phyloP scores from a whole-genome alignment of 257 asterid species.

The Solanum etuberosum region DNA sequence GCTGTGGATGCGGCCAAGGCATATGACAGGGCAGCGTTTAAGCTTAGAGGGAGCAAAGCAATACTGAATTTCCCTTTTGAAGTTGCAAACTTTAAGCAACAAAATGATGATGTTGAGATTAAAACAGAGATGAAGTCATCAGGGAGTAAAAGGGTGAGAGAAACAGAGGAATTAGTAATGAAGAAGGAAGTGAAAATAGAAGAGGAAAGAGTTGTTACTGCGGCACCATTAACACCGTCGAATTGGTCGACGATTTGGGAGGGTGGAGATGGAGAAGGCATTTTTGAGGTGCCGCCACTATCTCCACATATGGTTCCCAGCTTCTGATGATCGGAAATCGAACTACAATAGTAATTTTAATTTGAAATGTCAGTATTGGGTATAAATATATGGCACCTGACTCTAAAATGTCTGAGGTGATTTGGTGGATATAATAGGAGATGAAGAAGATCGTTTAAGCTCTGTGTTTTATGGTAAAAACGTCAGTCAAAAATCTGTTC shows the following conservation, averaged over 20 bases:
- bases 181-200: conserved; percentile 30
- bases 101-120: not conserved
- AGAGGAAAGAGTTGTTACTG: not conserved
- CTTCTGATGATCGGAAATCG: conserved; percentile 12
- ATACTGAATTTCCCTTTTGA: conserved; percentile 76
- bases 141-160: conserved; percentile 46
- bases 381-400: conserved; percentile 24
- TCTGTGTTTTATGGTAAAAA: not conserved
- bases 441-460: not conserved
- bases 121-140: not conserved
- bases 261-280: conserved; percentile 54
- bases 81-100: conserved; percentile 18
- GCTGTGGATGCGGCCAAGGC: conserved; percentile 67
- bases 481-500: not conserved
- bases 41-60: conserved; percentile 57
- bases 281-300: conserved; percentile 71
- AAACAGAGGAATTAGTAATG: conserved; percentile 13
- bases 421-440: not conserved
- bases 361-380: not conserved
- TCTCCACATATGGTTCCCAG: conserved; percentile 22
- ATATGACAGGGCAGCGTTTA: conserved; percentile 70
- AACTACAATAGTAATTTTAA: too few relatives aligned
- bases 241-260: conserved; percentile 84
- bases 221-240: conserved; percentile 61
- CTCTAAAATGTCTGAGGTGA: conserved; percentile 9